Evolutionary conservation across 352 stramenopile species (phyloP), one percentile per base, ranked within the genome.

Genomic region (Globisporangium echinulatum): DNA sequence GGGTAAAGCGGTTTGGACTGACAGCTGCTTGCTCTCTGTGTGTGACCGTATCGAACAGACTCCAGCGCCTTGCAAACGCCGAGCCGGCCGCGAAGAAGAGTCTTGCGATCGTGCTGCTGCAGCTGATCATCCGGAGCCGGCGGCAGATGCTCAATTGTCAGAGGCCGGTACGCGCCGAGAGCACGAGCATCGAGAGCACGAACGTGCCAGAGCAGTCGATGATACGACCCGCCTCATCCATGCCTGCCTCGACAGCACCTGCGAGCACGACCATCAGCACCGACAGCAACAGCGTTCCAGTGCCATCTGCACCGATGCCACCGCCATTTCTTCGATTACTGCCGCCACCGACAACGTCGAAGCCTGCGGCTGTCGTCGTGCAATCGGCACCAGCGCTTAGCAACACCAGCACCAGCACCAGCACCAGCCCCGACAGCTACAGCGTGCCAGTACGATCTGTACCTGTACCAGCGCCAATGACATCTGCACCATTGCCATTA

Each of bases 81-180:
- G 47, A 67, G 5, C 52, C 58, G 11, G 36, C 56, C 15, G 58
- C 67, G 19, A 80, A 79, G 52, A 69, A 59, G 43, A 66, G 62
- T 8, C 52, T 90, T 19, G 67, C 76, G 5, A 69, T 77, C 55
- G 52, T 77, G 52, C 61, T 90, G 33, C 67, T 78, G 15, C 80
- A 87, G 59, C 85, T 74, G 17, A 90, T 90, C 56, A 72, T 88
- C 50, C 80, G 80, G 38, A 90, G 80, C 56, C 75, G 78, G 15
- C 76, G 80, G 9, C 80, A 90, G 66, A 90, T 90, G 80, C 76
- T 85, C 19, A 90, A 90, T 25, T 25, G 19, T 25, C 19, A 25
- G 19, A 25, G 19, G 19, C 19, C 19, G 19, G 19, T 25, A 25
- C 1, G 19, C 19, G 19, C 19, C 19, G 19, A 25, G 19, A 25